Conservation (phyloP, 768 basidiomycete genomes). For the Trametes cinnabarina region DNA sequence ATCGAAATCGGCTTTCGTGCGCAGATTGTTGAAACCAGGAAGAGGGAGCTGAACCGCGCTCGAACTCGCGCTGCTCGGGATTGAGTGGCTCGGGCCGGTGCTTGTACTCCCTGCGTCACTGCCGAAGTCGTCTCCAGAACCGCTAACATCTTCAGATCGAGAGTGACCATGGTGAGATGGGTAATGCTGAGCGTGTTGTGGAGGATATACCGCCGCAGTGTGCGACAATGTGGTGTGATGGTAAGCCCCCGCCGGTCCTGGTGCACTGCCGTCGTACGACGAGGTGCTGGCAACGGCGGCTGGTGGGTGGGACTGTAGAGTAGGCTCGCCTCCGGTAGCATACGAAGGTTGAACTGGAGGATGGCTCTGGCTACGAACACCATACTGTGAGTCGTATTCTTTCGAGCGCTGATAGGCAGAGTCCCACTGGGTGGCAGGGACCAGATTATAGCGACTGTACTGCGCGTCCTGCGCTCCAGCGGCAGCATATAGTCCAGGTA, state of each 20-base stretch:
- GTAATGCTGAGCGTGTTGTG: neutral
- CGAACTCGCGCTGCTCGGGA: slow-evolving; percentile 42
- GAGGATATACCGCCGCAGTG: slow-evolving; percentile 3
- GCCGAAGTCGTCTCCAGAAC: slow-evolving; percentile 28
- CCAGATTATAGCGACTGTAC: slow-evolving; percentile 13
- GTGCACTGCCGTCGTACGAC: slow-evolving; percentile 8
- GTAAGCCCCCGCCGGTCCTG: slow-evolving; percentile 1
- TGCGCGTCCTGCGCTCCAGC: slow-evolving; percentile 12
- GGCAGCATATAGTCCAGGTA: slow-evolving; percentile 10
- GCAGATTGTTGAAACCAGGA: slow-evolving; percentile 21
- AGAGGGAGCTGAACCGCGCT: slow-evolving; percentile 52
- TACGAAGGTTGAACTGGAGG: slow-evolving; percentile 2
- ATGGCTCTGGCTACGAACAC: slow-evolving; percentile 10
- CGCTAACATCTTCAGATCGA: slow-evolving; percentile 23
- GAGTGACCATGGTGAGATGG: slow-evolving; percentile 2
- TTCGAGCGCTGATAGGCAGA: slow-evolving; percentile 12
- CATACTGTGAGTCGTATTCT: slow-evolving; percentile 16
- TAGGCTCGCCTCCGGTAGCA: slow-evolving; percentile 16
- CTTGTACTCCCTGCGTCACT: slow-evolving; percentile 43
- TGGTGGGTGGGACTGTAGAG: slow-evolving; percentile 22
- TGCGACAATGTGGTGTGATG: slow-evolving; percentile 3
- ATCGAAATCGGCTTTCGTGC: slow-evolving; percentile 22
- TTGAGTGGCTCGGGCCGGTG: slow-evolving; percentile 42
- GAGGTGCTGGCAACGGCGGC: slow-evolving; percentile 4
- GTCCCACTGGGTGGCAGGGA: slow-evolving; percentile 14